A percentile compares a stretch with the other conserved stretches of the same genome.
Evolutionary conservation across 2,329 filamentous ascomycete genomes (phyloP).

Genomic region (Nigrospora osmanthi): DNA sequence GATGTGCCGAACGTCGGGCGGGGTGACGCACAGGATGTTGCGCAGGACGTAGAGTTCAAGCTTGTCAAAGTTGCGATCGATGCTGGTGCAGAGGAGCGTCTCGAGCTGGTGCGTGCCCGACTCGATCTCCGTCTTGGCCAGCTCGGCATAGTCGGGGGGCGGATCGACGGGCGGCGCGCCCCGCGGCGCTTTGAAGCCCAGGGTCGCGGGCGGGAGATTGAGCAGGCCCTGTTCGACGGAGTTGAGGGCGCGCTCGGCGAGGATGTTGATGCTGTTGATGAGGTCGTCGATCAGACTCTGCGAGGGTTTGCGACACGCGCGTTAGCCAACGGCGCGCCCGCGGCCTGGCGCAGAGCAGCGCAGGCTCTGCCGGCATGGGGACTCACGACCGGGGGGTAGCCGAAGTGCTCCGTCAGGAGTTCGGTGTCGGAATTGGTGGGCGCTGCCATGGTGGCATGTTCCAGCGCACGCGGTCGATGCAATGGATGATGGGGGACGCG

Average conservation of each 20-base stretch:
- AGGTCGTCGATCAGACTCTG: slow-evolving; percentile 95
- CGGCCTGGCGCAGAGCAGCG: not conserved
- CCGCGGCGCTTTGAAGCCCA: slow-evolving; percentile 65
- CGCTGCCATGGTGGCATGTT: slow-evolving; percentile 22
- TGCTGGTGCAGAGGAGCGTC: slow-evolving; percentile 70
- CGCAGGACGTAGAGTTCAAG: slow-evolving; percentile 86
- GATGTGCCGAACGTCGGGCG: slow-evolving; percentile 63
- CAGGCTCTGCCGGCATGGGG: not conserved
- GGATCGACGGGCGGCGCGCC: slow-evolving; percentile 17
- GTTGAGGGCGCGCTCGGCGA: slow-evolving; percentile 83
- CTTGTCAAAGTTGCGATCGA: slow-evolving; percentile 79
- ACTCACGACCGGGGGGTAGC: slow-evolving; percentile 83
- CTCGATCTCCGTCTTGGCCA: slow-evolving; percentile 63
- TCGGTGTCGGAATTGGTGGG: slow-evolving; percentile 41
- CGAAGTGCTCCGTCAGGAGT: slow-evolving; percentile 90
- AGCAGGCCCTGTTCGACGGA: slow-evolving; percentile 79
- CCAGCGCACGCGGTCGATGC: not conserved
- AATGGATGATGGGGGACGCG: no score
- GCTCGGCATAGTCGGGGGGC: slow-evolving; percentile 25
- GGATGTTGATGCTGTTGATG: slow-evolving; percentile 91
- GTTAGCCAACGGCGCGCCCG: not conserved
- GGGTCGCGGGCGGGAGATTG: slow-evolving; percentile 60
- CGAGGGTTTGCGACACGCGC: not conserved
- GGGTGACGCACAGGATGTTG: slow-evolving; percentile 67
- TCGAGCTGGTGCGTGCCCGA: slow-evolving; percentile 80